Percentiles rank a stretch among this genome's conserved stretches.
Conservation (phyloP, 2,329 filamentous ascomycete species). For the Pseudogymnoascus sp. region DNA sequence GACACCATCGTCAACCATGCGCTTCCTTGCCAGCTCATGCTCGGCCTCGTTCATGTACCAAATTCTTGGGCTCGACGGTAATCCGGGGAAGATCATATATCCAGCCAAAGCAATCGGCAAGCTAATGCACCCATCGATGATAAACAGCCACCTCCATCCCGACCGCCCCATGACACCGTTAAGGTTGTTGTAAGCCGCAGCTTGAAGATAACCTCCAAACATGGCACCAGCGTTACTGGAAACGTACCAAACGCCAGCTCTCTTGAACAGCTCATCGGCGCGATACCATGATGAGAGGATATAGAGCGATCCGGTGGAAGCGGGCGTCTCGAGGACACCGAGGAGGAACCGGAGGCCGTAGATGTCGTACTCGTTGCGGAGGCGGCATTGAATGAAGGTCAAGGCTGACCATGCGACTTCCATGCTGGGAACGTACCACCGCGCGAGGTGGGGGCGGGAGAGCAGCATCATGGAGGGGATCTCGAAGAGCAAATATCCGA, state of each 20-base stretch:
- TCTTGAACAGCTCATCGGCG: background rate
- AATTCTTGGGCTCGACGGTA: constrained; percentile 19
- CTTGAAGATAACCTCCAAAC: constrained; percentile 17
- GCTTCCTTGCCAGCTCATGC: constrained; percentile 16
- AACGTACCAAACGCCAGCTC: background rate
- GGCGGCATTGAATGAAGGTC: background rate
- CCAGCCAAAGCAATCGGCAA: constrained; percentile 25
- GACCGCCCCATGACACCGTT: constrained; percentile 19
- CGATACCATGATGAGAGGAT: constrained; percentile 12
- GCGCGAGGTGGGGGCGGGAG: background rate
- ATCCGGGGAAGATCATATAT: constrained; percentile 16
- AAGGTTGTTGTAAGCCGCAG: constrained; percentile 21
- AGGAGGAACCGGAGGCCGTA: constrained; percentile 9
- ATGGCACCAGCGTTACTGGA: constrained; percentile 3
- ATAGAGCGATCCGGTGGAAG: constrained; percentile 3
- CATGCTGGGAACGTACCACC: constrained; percentile 9
- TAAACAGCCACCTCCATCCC: constrained; percentile 26
- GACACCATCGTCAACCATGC: constrained; percentile 16
- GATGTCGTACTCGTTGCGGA: constrained; percentile 2
- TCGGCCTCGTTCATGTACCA: constrained; percentile 19
- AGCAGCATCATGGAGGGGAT: constrained; percentile 3
- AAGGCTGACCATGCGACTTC: constrained; percentile 7
- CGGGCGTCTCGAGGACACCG: constrained; percentile 2
- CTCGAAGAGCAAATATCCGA: constrained; percentile 1
- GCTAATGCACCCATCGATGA: constrained; percentile 24